Base-by-base conservation (phyloP, 805 yeast genomes). In the Saturnispora diversa region DNA sequence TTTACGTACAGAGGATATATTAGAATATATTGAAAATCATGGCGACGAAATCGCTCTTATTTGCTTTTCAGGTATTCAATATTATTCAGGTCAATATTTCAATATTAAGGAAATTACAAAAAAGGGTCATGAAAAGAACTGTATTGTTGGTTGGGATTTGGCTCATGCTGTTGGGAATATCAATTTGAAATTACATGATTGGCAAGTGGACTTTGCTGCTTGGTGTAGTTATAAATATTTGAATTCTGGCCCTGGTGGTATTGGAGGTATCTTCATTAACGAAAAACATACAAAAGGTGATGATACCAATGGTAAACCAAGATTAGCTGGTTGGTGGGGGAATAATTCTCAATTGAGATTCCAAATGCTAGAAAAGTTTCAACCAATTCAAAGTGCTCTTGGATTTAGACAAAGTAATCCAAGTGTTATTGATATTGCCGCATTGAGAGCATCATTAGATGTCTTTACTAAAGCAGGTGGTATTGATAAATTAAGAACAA, bases 241-340 rank as follows among this genome's bases (percentile, higher is more conserved):
- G 47, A 90, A 90, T 56, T 60, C 94, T 3, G 97, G 97, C 0
- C 96, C 97, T 0, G 97, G 97, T 34, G 90, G 79, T 5, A 84
- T 87, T 48, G 95, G 87, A 5, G 95, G 96, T 1, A 69, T 85
- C 17, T 88, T 75, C 52, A 80, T 88, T 28, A 78, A 88, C 56
- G 80, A 76, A 47, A 69, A 60, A 45, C 46, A 48, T 29, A 32
- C 31, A 6, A 23, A 44, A 12, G 63, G 70, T 15, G 48, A 53
- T 30, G 30, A 35, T 17, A 57, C 62, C 35, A 68, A 65, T 50
- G 37, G 40, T 10, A 50, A 68, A 28, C 84, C 95, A 1, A 66
- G 97, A 45, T 64, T 85, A 37, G 94, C 95, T 0, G 97, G 97
- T 1, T 88, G 97, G 97, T 88, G 97, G 96, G 97, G 96, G 1